Evolutionary conservation across 2,329 filamentous ascomycete genomes (phyloP).

Genomic region (Sporothrix pallida): DNA sequence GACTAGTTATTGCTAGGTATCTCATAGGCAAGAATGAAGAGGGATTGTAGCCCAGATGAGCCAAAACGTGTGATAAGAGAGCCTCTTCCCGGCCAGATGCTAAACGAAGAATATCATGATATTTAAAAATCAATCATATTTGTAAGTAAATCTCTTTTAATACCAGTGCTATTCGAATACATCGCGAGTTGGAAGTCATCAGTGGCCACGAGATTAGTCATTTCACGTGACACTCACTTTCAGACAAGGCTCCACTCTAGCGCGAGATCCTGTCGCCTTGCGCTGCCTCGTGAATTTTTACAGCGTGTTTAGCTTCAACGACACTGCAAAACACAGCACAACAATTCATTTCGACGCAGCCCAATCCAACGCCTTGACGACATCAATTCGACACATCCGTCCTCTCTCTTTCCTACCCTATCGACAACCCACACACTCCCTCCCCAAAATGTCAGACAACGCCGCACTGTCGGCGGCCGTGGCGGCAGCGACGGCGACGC

Average conservation of each 20-base stretch:
- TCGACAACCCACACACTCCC: not conserved
- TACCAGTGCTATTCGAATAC: not conserved
- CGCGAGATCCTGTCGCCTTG: not conserved
- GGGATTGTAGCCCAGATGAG: too few species aligned
- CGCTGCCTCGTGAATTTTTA: constrained; percentile 21
- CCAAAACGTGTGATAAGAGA: too few species aligned
- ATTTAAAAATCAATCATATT: too few species aligned
- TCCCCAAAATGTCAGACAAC: constrained; percentile 26
- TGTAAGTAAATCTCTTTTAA: not conserved
- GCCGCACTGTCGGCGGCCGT: constrained; percentile 53
- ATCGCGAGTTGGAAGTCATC: not conserved
- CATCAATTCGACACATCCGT: too few species aligned
- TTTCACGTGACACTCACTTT: not conserved
- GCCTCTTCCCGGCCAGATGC: too few species aligned
- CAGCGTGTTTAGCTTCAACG: constrained; percentile 4
- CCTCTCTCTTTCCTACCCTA: not conserved
- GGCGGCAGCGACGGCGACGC: constrained; percentile 52
- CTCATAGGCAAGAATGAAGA: too few species aligned
- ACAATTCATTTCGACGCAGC: not conserved
- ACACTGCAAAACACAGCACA: not conserved
- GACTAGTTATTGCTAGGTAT: too few species aligned
- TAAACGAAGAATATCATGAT: too few species aligned
- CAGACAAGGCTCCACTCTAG: constrained; percentile 15
- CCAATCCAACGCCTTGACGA: not conserved
- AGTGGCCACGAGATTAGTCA: not conserved